Evolutionary conservation across 805 yeast genomes (phyloP).

Genomic region (Metschnikowia vanudenii): DNA sequence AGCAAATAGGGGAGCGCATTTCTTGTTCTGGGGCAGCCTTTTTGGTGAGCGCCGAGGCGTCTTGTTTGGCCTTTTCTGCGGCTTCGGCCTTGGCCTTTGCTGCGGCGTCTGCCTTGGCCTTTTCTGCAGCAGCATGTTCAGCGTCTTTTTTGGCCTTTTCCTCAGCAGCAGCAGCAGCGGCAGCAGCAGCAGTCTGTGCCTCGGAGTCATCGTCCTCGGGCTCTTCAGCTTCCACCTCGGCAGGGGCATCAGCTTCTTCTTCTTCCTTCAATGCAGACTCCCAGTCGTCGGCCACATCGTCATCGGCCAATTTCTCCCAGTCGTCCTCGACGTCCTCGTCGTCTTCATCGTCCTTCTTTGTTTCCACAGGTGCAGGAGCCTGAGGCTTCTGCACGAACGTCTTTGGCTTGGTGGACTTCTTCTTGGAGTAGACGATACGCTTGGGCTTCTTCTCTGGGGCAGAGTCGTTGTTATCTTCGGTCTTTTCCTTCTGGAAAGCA

Average conservation of each 20-base stretch:
- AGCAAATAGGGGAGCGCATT: constrained; percentile 97
- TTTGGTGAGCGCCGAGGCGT: constrained; percentile 25
- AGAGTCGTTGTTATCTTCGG: constrained; percentile 21
- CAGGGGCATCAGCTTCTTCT: constrained; percentile 8
- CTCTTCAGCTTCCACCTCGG: constrained; percentile 29
- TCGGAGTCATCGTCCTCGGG: constrained; percentile 21
- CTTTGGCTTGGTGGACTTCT: constrained; percentile 55
- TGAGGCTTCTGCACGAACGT: constrained; percentile 29
- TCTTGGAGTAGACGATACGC: constrained; percentile 68
- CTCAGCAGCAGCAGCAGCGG: constrained; percentile 7
- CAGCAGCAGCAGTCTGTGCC: constrained; percentile 24
- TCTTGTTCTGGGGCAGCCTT: constrained; percentile 41
- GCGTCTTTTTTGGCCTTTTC: neutral
- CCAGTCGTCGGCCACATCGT: constrained; percentile 58
- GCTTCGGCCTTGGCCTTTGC: constrained; percentile 14
- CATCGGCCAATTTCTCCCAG: constrained; percentile 30
- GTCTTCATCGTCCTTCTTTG: constrained; percentile 22
- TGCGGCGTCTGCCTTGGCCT: constrained; percentile 14
- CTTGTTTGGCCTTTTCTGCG: constrained; percentile 20
- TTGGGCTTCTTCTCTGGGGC: constrained; percentile 46
- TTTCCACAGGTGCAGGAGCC: constrained; percentile 16
- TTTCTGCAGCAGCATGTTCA: no score
- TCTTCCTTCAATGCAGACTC: constrained; percentile 31
- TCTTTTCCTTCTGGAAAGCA: constrained; percentile 50
- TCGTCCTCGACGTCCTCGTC: constrained; percentile 26